A percentile compares a stretch with the other conserved stretches of the same genome.
These are phyloP conservation scores for Trichodelitschia bisporula DNA, from an alignment of 495 filamentous ascomycete genomes.

Conservation along the genomic window DNA sequence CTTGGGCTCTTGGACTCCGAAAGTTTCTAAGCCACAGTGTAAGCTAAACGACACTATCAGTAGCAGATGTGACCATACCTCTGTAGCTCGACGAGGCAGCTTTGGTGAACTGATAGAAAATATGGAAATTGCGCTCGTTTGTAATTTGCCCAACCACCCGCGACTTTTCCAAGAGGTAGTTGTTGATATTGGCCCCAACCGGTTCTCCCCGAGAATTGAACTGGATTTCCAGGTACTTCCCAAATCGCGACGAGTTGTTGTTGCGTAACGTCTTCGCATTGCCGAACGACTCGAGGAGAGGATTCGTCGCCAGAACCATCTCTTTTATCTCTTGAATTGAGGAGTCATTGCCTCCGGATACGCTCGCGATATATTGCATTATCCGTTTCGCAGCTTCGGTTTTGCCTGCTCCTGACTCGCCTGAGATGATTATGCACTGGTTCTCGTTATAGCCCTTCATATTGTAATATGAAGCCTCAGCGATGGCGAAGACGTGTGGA, in stretches of 20 bases:
- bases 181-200: slow-evolving; percentile 91
- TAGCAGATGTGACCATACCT: slow-evolving; percentile 15
- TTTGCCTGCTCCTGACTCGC: slow-evolving; percentile 95
- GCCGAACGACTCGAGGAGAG: slow-evolving; percentile 88
- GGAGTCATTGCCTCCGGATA: slow-evolving; percentile 66
- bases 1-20: slow-evolving; percentile 75
- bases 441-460: slow-evolving; percentile 99
- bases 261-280: slow-evolving; percentile 96
- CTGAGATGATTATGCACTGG: slow-evolving; percentile 98
- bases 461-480: slow-evolving; percentile 93
- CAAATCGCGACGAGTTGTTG: slow-evolving; percentile 96
- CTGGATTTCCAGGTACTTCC: slow-evolving; percentile 93
- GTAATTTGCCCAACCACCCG: slow-evolving; percentile 87
- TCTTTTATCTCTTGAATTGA: slow-evolving; percentile 97
- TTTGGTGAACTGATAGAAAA: slow-evolving; percentile 98
- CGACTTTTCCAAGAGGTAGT: slow-evolving; percentile 89
- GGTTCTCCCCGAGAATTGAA: slow-evolving; percentile 89
- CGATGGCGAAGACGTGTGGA: slow-evolving; percentile 94
- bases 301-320: slow-evolving; percentile 97
- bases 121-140: slow-evolving; percentile 97
- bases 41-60: background rate
- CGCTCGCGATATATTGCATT: slow-evolving; percentile 98
- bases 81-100: slow-evolving; percentile 79
- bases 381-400: slow-evolving; percentile 98
- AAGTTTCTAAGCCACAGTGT: slow-evolving; percentile 33